Evolutionary conservation across 768 basidiomycete genomes (phyloP), one percentile per base, ranked within the genome.

Genomic region (Pleurotus tuber-regium): DNA sequence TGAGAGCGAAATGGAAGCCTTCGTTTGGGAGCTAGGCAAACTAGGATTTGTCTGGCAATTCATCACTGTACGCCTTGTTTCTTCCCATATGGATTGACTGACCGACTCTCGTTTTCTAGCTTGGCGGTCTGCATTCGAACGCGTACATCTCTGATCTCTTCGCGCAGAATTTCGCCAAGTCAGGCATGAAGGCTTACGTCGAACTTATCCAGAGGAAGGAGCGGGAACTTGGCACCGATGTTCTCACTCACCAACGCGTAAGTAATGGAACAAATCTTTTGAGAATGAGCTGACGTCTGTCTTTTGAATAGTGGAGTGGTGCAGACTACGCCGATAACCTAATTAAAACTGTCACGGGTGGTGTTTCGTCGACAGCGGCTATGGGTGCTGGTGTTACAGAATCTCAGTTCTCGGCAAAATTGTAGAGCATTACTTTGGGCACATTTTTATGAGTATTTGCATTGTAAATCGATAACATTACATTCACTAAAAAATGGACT

Each of bases 161-260:
- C 67, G 96, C 97, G 3, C 69, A 82, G 59, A 79, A 87, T 47
- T 98, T 84, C 65, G 87, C 92, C 30, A 87, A 85, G 69, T 95
- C 96, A 56, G 97, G 96, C 35, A 99, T 99, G 97, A 94, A 98
- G 69, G 97, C 97, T 1, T 99, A 98, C 64, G 95, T 98, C 56
- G 92, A 95, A 71, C 74, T 98, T 52, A 76, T 99, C 49, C 97
- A 99, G 68, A 77, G 90, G 24, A 87, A 82, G 66, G 97, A 99
- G 66, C 82, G 93, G 43, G 94, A 98, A 59, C 79, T 97, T 47
- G 93, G 87, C 43, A 93, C 90, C 55, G 97, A 99, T 63, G 96
- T 98, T 21, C 83, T 98, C 59, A 98, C 94, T 5, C 97, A 99
- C 66, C 97, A 99, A 69, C 95, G 86, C 81, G 91, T 91, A 61